Evolutionary conservation across 208 protist species (phyloP).

Genomic region (Trypanosoma congolense): DNA sequence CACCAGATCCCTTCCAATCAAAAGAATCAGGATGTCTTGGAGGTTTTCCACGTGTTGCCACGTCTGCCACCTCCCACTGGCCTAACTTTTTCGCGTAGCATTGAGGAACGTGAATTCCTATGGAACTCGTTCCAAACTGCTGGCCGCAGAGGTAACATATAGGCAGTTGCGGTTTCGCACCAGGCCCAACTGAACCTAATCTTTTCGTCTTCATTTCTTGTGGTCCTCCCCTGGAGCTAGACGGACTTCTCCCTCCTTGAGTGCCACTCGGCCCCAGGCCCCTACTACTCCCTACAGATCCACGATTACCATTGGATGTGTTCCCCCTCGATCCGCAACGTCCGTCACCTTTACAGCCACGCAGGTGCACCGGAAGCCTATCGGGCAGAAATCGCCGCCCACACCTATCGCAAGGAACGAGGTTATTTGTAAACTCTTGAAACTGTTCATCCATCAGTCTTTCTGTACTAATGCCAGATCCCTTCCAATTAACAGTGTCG

Average conservation of each 20-base stretch:
- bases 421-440: conserved; percentile 66
- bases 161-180: conserved; percentile 46
- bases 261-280: not conserved
- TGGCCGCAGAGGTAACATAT: conserved; percentile 85
- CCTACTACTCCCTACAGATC: not conserved
- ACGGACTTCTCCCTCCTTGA: conserved; percentile 8
- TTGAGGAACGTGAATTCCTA: conserved; percentile 83
- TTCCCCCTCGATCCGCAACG: conserved; percentile 2
- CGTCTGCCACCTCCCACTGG: conserved; percentile 74
- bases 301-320: not conserved
- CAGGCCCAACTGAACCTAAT: conserved; percentile 16
- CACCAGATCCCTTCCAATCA: conserved; percentile 37
- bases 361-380: conserved; percentile 83
- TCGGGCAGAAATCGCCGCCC: conserved; percentile 88
- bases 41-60: conserved; percentile 51
- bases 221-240: conserved; percentile 7
- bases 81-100: conserved; percentile 85
- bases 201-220: conserved; percentile 7
- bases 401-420: conserved; percentile 84
- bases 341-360: conserved; percentile 63
- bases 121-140: conserved; percentile 80
- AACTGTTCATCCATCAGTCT: conserved; percentile 76
- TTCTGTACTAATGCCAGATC: conserved; percentile 27
- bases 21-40: conserved; percentile 73
- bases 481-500: conserved; percentile 70